These are phyloP conservation scores for Talaromyces sp. DNA, from an alignment of 2,329 filamentous ascomycete species.

Conservation along the genomic window DNA sequence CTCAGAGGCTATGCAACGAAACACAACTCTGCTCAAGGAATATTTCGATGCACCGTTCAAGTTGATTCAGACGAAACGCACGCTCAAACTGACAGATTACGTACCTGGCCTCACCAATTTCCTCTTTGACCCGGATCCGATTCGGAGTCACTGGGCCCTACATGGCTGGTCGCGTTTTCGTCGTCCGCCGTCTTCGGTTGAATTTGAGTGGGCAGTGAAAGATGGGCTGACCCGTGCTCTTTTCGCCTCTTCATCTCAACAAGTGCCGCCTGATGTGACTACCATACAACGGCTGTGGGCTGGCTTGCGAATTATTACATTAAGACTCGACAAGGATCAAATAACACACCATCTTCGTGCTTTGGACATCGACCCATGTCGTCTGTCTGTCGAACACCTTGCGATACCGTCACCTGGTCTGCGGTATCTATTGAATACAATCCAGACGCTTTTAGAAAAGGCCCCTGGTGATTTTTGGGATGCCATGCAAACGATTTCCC, in stretches of 20 bases:
- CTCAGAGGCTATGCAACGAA: constrained; percentile 68
- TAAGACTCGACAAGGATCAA: constrained; percentile 64
- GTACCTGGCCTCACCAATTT: constrained; percentile 81
- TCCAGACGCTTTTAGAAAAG: constrained; percentile 67
- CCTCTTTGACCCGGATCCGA: constrained; percentile 66
- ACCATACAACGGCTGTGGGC: constrained; percentile 73
- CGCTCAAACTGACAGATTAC: constrained; percentile 68
- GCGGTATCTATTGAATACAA: constrained; percentile 62
- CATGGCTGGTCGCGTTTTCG: constrained; percentile 63
- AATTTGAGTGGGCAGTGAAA: constrained; percentile 84
- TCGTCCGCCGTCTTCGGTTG: constrained; percentile 59
- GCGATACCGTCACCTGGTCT: constrained; percentile 58
- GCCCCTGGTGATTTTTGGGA: constrained; percentile 82
- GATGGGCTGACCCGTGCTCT: constrained; percentile 66
- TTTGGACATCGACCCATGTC: constrained; percentile 66
- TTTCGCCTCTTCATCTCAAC: constrained; percentile 53
- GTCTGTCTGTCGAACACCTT: constrained; percentile 61
- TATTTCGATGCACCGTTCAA: constrained; percentile 80
- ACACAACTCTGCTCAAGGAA: constrained; percentile 46
- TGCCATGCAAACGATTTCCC: constrained; percentile 73
- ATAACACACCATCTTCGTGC: constrained; percentile 73
- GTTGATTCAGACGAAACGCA: constrained; percentile 70
- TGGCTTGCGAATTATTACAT: constrained; percentile 68
- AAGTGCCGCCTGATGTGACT: constrained; percentile 36
- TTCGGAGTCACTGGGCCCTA: constrained; percentile 62